Evolutionary conservation across 2,329 filamentous ascomycete genomes (phyloP).

Genomic region (Cladophialophora carrionii): DNA sequence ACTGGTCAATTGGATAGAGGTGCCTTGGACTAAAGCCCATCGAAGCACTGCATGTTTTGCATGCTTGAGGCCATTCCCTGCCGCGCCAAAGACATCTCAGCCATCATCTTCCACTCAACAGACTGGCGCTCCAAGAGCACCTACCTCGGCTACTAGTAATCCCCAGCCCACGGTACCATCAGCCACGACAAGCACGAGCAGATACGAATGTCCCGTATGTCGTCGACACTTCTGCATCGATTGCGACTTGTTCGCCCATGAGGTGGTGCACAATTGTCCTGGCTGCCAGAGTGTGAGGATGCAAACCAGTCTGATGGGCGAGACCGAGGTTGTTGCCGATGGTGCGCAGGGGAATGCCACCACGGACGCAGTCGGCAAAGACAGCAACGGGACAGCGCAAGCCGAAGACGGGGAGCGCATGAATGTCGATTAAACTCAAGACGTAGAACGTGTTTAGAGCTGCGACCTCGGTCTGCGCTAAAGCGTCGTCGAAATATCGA

Average conservation of each 20-base stretch:
- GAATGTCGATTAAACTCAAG: slow-evolving; percentile 9
- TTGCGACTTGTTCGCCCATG: slow-evolving; percentile 93
- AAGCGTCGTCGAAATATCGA: not conserved
- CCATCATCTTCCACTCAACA: slow-evolving; percentile 43
- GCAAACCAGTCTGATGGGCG: slow-evolving; percentile 37
- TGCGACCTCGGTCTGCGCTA: not conserved
- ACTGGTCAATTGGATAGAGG: slow-evolving; percentile 85
- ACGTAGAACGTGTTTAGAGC: not conserved
- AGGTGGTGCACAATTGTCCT: slow-evolving; percentile 93
- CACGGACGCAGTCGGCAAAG: not conserved
- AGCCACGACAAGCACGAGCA: slow-evolving; percentile 47
- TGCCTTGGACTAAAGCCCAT: slow-evolving; percentile 75
- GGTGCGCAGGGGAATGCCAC: not conserved
- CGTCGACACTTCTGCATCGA: slow-evolving; percentile 94
- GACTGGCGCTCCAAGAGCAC: not conserved
- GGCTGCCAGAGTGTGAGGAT: slow-evolving; percentile 67
- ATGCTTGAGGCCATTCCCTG: slow-evolving; percentile 74
- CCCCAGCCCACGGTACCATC: not conserved
- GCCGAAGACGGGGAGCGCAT: slow-evolving; percentile 18
- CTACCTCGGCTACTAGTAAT: not conserved
- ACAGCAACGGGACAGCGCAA: slow-evolving; percentile 8
- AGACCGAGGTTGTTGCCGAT: slow-evolving; percentile 28
- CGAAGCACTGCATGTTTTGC: slow-evolving; percentile 71
- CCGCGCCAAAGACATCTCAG: slow-evolving; percentile 44
- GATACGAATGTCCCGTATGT: slow-evolving; percentile 86